Conservation (phyloP, 352 stramenopile genomes). For the Globisporangium nagaii region DNA sequence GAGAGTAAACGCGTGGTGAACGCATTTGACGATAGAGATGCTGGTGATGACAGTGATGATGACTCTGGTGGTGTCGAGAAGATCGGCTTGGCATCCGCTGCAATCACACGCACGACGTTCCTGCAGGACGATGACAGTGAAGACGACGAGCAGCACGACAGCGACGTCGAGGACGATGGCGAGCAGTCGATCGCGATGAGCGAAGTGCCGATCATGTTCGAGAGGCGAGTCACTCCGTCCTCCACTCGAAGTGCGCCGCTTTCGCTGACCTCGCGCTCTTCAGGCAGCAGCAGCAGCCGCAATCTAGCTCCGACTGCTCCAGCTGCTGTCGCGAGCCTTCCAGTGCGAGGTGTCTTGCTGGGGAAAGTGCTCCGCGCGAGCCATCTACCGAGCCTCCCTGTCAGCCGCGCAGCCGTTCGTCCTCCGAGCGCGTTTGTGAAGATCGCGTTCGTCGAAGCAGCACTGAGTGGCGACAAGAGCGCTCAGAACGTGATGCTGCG, state of each 20-base stretch:
- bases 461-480: not conserved
- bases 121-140: not conserved
- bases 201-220: slow-evolving; percentile 42
- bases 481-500: slow-evolving; percentile 43
- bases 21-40: not conserved
- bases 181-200: slow-evolving; percentile 32
- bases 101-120: not conserved
- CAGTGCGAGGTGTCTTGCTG: slow-evolving; percentile 31
- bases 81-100: not conserved
- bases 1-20: not conserved
- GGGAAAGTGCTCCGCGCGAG: slow-evolving; percentile 39
- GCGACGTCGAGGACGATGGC: slow-evolving; percentile 24
- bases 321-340: not conserved
- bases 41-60: not conserved
- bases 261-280: not conserved
- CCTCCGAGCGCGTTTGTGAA: slow-evolving; percentile 34
- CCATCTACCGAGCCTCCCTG: slow-evolving; percentile 17
- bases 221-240: not conserved
- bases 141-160: not conserved
- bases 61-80: not conserved
- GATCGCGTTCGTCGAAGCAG: slow-evolving; percentile 48
- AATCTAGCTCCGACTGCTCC: not conserved
- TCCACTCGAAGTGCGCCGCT: not conserved
- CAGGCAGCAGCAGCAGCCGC: not conserved
- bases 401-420: not conserved